These are phyloP conservation scores for Penicillium riverlandense DNA, from an alignment of 495 filamentous ascomycete species.

Conservation along the genomic window DNA sequence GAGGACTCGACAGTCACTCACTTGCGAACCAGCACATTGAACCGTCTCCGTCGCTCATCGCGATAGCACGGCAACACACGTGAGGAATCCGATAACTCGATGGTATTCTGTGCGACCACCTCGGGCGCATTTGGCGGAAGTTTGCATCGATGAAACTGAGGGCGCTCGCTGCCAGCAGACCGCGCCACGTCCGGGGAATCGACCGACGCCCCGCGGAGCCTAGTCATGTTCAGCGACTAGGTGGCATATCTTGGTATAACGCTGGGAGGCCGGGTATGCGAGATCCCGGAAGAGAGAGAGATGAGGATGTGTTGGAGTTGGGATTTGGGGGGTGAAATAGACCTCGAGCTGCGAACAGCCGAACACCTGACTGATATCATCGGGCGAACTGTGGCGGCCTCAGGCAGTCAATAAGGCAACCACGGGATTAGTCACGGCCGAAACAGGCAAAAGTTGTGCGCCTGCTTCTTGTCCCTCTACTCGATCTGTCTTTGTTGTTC, in stretches of 20 bases:
- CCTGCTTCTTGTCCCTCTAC: too few species aligned
- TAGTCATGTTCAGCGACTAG: slow-evolving; percentile 29
- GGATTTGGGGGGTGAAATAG: neutral
- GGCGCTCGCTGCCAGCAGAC: slow-evolving; percentile 18
- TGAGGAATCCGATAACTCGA: slow-evolving; percentile 38
- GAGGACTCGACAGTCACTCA: slow-evolving; percentile 12
- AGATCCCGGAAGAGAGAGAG: neutral
- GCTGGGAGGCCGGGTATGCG: neutral
- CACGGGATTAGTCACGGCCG: too few species aligned
- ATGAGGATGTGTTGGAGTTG: neutral
- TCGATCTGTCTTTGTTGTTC: too few species aligned
- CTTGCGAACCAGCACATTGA: slow-evolving; percentile 47
- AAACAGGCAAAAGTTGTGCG: too few species aligned
- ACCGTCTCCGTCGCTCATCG: slow-evolving; percentile 44
- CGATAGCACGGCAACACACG: slow-evolving; percentile 41
- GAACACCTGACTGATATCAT: slow-evolving; percentile 16
- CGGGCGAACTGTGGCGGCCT: slow-evolving; percentile 9
- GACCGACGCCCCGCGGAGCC: slow-evolving; percentile 40
- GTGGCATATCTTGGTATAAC: slow-evolving; percentile 20
- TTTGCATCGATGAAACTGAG: slow-evolving; percentile 31
- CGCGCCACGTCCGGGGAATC: slow-evolving; percentile 26
- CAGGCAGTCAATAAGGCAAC: slow-evolving; percentile 1
- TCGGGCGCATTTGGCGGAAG: slow-evolving; percentile 44
- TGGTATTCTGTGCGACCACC: slow-evolving; percentile 40
- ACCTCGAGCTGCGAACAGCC: neutral